Evolutionary conservation across 176 grass and related monocot species (phyloP), one percentile per base, ranked within the genome.

Genomic region (Oryza coarctata): DNA sequence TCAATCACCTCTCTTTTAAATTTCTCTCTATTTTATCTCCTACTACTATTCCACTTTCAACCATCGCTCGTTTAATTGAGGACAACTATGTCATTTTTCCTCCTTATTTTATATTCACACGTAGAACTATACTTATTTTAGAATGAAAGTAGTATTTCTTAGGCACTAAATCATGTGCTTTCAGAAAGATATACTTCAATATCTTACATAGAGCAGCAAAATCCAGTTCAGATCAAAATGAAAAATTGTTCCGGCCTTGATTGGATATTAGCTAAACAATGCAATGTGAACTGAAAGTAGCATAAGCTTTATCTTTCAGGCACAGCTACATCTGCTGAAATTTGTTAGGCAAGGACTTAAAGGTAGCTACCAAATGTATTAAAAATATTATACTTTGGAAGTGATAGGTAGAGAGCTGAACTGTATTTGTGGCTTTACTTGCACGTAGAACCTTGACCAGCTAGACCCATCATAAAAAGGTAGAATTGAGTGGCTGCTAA

Each of bases 401-500:
- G 31, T 65, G 55, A 65, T 12, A 71, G 73, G 55, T 47, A 64
- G 23, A 65, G 34, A 41, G 34, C 43, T 72, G 66, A 65, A 57
- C 32, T 83, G 20, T 83, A 57, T 65, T 38, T 87, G 26, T 63
- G 28, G 41, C 55, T 49, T 76, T 23, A 71, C n/a, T 11, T 27
- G n/a, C n/a, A 0, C n/a, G 3, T 60, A 52, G 65, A 73, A 73
- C 33, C 9, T 88, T 83, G 58, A 66, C 20, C 74, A 88, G 50
- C 10, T 66, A 83, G 74, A 40, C 15, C 65, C 72, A 34, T 66
- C 33, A 66, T 74, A 45, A 80, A 71, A 68, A 74, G 17, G 60
- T 88, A 68, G 20, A 62, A 88, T 74, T n/a, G 36, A 84, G 62
- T 80, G 69, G n/a, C 20, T 62, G 47, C 50, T 75, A 75, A 88